These are phyloP conservation scores for Olyra latifolia DNA, from an alignment of 176 grass and related monocot genomes.

Conservation along the genomic window DNA sequence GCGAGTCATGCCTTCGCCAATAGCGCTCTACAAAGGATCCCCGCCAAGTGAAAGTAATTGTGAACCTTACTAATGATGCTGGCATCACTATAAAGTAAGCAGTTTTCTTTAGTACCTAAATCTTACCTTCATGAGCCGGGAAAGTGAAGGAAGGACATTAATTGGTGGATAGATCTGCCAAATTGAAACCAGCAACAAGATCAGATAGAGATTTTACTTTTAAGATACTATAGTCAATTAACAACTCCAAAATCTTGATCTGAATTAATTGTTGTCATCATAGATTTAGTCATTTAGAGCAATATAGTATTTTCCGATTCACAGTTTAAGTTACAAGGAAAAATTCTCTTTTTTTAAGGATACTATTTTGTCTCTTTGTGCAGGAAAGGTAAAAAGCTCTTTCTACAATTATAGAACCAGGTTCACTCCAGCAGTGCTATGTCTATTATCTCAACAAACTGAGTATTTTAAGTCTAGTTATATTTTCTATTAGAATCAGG, in stretches of 20 bases:
- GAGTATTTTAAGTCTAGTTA: not conserved
- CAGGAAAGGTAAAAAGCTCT: not conserved
- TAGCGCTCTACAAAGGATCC: slow-evolving; percentile 57
- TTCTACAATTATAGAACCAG: not conserved
- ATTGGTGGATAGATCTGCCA: slow-evolving; percentile 80
- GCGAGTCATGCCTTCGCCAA: slow-evolving; percentile 84
- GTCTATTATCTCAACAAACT: not conserved
- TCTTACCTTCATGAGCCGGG: slow-evolving; percentile 68
- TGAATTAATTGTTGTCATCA: not conserved
- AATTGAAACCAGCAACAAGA: not conserved
- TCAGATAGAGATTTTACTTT: not conserved
- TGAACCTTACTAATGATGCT: slow-evolving; percentile 7
- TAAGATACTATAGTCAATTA: not conserved
- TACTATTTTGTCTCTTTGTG: not conserved
- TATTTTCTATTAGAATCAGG: not conserved
- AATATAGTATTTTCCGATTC: not conserved
- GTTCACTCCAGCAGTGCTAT: not conserved
- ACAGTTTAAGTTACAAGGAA: not conserved
- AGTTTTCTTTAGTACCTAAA: slow-evolving; percentile 5
- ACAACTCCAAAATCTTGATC: slow-evolving; percentile 3
- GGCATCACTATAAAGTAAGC: not conserved
- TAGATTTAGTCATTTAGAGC: not conserved
- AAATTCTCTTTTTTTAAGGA: not conserved
- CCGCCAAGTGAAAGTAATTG: not conserved
- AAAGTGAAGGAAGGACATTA: slow-evolving; percentile 89